Conservation (phyloP, 2,329 filamentous ascomycete species). For the Camillea tinctor region DNA sequence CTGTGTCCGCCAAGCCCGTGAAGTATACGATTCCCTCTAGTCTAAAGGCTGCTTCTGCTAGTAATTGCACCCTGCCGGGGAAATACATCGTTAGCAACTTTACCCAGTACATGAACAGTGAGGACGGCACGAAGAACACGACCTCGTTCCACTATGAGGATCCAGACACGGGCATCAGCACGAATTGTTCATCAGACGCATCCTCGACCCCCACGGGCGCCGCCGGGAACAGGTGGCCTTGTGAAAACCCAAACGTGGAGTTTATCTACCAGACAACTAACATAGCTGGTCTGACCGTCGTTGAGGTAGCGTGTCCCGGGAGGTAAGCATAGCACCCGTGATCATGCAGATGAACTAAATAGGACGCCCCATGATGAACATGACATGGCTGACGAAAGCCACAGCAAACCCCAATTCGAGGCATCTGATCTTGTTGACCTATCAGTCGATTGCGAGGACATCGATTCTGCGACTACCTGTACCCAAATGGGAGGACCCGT, state of each 20-base stretch:
- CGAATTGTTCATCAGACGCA: slow-evolving; percentile 27
- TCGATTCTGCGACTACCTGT: slow-evolving; percentile 21
- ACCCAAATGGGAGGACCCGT: slow-evolving; percentile 17
- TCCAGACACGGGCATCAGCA: slow-evolving; percentile 26
- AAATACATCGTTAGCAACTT: slow-evolving; percentile 28
- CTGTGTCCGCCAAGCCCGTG: slow-evolving; percentile 22
- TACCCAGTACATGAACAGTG: slow-evolving; percentile 20
- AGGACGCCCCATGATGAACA: neutral
- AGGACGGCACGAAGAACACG: slow-evolving; percentile 18
- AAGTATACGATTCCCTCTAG: slow-evolving; percentile 25
- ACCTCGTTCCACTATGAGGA: slow-evolving; percentile 29
- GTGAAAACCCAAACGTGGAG: slow-evolving; percentile 24
- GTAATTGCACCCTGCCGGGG: slow-evolving; percentile 25
- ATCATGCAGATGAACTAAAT: neutral
- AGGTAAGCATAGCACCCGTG: slow-evolving; percentile 19
- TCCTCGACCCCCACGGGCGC: slow-evolving; percentile 23
- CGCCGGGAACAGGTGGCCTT: slow-evolving; percentile 25
- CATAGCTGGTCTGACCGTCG: slow-evolving; percentile 25
- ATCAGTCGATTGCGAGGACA: slow-evolving; percentile 24
- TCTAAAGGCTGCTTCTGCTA: slow-evolving; percentile 17
- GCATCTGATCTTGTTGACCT: slow-evolving; percentile 24
- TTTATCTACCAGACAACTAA: slow-evolving; percentile 33
- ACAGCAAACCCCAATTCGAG: slow-evolving; percentile 20
- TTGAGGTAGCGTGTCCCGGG: slow-evolving; percentile 28
- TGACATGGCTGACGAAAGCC: slow-evolving; percentile 12